Evolutionary conservation across 2,329 filamentous ascomycete species (phyloP), one percentile per base, ranked within the genome.

Genomic region (Nannizzia gypsea): DNA sequence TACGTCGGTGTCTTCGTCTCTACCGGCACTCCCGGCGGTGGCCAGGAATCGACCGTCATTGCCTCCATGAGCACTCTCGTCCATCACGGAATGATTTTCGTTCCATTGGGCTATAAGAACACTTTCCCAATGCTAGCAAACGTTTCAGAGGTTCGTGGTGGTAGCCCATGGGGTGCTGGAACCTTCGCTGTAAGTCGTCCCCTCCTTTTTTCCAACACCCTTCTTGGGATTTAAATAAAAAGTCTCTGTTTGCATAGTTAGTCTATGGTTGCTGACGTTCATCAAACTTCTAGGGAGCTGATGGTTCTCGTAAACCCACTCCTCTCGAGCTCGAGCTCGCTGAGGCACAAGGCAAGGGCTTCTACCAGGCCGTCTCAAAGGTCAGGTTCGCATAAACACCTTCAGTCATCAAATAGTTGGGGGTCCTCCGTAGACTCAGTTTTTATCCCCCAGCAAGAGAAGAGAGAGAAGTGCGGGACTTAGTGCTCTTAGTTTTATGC

Each of bases 61-160:
- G 80, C 86, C 36, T 78, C 86, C 72, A 84, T 97, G 83, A 90
- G 86, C 70, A 97, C 92, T 17, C 80, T 97, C 59, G 75, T 86
- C 63, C 93, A 97, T 78, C 93, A 97, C 80, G 93, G 93, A 70
- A 87, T 97, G 78, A 87, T 93, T 80, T 97, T 87, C 74, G 90
- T 97, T n/a, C 93, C 93, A 56, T 81, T 97, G 59, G 93, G 93
- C 60, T 97, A 95, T 81, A 86, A 88, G 77, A 88, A 86, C 68
- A 77, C 84, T 56, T 96, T 96, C 71, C 72, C 71, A 62, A 76
- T 84, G 64, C 76, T 96, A 65, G 72, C 85, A 65, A 86, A 91
- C 76, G 74, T 96, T 38, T 71, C 71, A 31, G 90, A 96, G 80
- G 81, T 93, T 64, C 89, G 88, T 72, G 93, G 93, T 70, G 93